Percentiles rank a stretch among this genome's conserved stretches.
These are phyloP conservation scores for Stachybotrys chlorohalonatus DNA, from an alignment of 2,329 filamentous ascomycete genomes.

Conservation along the genomic window DNA sequence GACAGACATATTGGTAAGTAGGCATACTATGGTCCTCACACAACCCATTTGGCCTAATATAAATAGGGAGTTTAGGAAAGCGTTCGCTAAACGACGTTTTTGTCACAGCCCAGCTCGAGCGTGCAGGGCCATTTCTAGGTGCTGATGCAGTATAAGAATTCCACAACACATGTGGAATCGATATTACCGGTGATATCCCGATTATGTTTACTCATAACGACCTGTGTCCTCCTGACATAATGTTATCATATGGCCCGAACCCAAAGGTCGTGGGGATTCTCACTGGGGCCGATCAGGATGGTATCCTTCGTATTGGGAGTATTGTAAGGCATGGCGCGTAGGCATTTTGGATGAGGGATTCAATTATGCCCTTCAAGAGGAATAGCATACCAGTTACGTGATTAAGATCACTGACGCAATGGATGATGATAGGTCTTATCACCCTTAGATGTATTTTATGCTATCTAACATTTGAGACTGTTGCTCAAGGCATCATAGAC, in stretches of 20 bases:
- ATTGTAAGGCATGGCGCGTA: conserved; percentile 16
- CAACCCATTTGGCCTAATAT: no score
- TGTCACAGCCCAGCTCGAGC: conserved; percentile 8
- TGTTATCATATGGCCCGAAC: conserved; percentile 8
- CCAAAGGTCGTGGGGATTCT: conserved; percentile 13
- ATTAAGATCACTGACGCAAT: conserved; percentile 18
- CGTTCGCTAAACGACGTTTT: conserved; percentile 21
- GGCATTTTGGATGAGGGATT: conserved; percentile 11
- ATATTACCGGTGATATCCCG: conserved; percentile 11
- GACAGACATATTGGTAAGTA: conserved; percentile 11
- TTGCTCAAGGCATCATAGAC: no score
- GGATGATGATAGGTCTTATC: conserved; percentile 17
- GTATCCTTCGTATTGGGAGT: conserved; percentile 24
- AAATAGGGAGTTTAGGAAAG: conserved; percentile 1
- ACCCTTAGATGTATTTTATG: conserved; percentile 19
- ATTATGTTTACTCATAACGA: conserved; percentile 17
- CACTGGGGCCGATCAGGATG: conserved; percentile 20
- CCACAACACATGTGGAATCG: conserved; percentile 20
- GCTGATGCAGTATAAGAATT: conserved; percentile 18
- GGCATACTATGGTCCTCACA: conserved; percentile 4
- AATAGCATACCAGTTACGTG: conserved; percentile 20
- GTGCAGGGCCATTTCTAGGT: conserved; percentile 19
- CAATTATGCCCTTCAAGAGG: conserved; percentile 11
- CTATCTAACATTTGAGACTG: no score
- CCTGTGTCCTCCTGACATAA: conserved; percentile 14